A percentile compares a stretch with the other conserved stretches of the same genome.
Evolutionary conservation across 2,329 filamentous ascomycete genomes (phyloP).

Genomic region (Phyllosticta citriasiana): DNA sequence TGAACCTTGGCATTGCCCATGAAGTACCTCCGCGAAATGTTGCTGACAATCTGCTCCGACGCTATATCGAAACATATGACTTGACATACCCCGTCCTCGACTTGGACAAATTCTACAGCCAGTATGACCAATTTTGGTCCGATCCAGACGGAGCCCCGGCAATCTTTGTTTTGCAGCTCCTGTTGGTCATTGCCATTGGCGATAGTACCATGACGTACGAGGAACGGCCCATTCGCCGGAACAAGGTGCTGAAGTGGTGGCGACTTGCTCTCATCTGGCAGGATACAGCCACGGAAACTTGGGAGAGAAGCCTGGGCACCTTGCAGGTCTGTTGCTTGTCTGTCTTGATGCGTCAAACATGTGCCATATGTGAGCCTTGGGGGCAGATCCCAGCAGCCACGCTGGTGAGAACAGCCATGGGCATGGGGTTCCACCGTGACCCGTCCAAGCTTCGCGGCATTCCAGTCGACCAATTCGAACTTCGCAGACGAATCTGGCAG

Average conservation of each 20-base stretch:
- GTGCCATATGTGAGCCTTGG: background rate
- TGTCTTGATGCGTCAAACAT: background rate
- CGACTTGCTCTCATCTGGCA: conserved; percentile 4
- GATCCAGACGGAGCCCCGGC: conserved; percentile 7
- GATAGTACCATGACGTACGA: background rate
- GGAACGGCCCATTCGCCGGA: background rate
- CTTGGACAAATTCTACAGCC: conserved; percentile 16
- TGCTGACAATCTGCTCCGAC: background rate
- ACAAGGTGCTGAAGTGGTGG: conserved; percentile 2
- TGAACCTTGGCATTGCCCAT: background rate
- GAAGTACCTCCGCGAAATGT: background rate
- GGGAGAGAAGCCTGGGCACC: background rate
- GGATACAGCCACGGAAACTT: background rate
- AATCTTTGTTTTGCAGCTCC: background rate
- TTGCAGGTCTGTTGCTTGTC: background rate
- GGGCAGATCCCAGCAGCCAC: conserved; percentile 19
- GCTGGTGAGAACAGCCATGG: conserved; percentile 31
- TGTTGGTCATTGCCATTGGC: background rate
- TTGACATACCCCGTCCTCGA: conserved; percentile 14
- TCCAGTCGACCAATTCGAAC: conserved; percentile 27
- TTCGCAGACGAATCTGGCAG: conserved; percentile 37
- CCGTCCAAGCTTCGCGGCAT: conserved; percentile 28
- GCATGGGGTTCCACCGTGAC: conserved; percentile 34
- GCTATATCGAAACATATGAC: conserved; percentile 2
- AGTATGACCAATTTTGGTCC: conserved; percentile 17